Evolutionary conservation across 2,329 filamentous ascomycete species (phyloP).

Genomic region (Ilyonectria destructans): DNA sequence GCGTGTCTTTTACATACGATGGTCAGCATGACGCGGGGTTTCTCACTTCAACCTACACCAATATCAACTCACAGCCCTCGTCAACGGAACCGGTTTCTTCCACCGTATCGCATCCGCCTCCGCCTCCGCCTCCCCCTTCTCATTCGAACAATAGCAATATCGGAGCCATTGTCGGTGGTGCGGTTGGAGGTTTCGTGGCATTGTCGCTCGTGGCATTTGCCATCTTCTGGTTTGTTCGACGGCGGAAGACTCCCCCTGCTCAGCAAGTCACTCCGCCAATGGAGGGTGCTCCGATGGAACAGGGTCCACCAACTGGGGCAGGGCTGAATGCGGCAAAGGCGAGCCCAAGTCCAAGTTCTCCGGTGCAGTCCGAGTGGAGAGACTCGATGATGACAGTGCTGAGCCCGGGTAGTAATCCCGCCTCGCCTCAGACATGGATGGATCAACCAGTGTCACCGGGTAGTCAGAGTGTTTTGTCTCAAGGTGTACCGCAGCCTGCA

Average conservation of each 20-base stretch:
- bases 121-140: too few species aligned
- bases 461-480: too few species aligned
- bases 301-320: neutral
- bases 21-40: slow-evolving; percentile 2
- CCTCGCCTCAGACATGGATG: too few species aligned
- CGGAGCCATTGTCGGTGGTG: slow-evolving; percentile 4
- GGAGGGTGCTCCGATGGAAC: too few species aligned
- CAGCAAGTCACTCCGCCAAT: too few species aligned
- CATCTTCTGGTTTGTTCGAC: slow-evolving; percentile 6
- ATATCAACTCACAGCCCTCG: too few species aligned
- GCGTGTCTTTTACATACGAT: slow-evolving; percentile 14
- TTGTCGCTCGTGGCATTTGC: neutral
- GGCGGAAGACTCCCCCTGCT: neutral
- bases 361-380: neutral
- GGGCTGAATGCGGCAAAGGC: neutral
- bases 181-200: neutral
- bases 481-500: neutral
- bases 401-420: neutral
- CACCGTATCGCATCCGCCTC: too few species aligned
- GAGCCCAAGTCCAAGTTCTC: neutral
- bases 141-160: too few species aligned
- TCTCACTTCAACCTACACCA: neutral
- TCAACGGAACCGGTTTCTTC: too few species aligned
- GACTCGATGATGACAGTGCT: slow-evolving; percentile 5
- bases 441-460: too few species aligned